Percentiles rank a stretch among this genome's conserved stretches.
These are phyloP conservation scores for Phalaenopsis equestris DNA, from an alignment of 106 monocot genomes.

Conservation along the genomic window DNA sequence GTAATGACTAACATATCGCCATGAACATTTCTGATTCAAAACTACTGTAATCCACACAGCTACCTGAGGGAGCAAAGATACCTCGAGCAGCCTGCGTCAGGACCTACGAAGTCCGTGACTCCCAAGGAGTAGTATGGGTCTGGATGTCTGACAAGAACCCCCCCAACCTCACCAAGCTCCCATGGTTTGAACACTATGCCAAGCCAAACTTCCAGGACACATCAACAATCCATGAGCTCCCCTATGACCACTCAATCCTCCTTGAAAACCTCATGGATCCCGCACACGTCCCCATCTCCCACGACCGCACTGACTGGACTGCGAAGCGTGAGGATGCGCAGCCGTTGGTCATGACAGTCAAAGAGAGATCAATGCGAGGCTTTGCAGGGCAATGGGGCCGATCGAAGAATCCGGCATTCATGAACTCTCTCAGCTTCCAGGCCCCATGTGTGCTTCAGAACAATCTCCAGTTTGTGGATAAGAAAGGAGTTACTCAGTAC, in stretches of 20 bases:
- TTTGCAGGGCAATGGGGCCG: slow-evolving; percentile 75
- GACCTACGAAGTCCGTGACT: slow-evolving; percentile 54
- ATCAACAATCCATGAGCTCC: slow-evolving; percentile 87
- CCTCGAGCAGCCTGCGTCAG: slow-evolving; percentile 59
- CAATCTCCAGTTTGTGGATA: slow-evolving; percentile 57
- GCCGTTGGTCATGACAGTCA: slow-evolving; percentile 57
- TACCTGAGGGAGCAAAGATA: slow-evolving; percentile 77
- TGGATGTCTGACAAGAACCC: slow-evolving; percentile 80
- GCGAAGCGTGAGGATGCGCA: slow-evolving; percentile 87
- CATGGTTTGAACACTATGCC: slow-evolving; percentile 74
- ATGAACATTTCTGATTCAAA: not conserved
- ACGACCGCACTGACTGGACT: slow-evolving; percentile 93
- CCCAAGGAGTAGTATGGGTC: slow-evolving; percentile 91
- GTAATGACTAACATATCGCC: not conserved
- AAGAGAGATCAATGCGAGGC: slow-evolving; percentile 55
- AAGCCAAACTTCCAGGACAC: slow-evolving; percentile 60
- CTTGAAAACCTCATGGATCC: slow-evolving; percentile 99
- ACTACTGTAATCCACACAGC: slow-evolving; percentile 21
- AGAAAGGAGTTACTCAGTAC: slow-evolving; percentile 50
- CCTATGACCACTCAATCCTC: slow-evolving; percentile 93
- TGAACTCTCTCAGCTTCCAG: slow-evolving; percentile 57
- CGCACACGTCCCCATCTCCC: slow-evolving; percentile 95
- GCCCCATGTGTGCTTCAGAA: slow-evolving; percentile 82
- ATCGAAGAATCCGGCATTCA: slow-evolving; percentile 13
- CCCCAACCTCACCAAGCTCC: slow-evolving; percentile 53